Evolutionary conservation across 306 rosid genomes (phyloP), one percentile per base, ranked within the genome.

Genomic region (Fragaria vesca): DNA sequence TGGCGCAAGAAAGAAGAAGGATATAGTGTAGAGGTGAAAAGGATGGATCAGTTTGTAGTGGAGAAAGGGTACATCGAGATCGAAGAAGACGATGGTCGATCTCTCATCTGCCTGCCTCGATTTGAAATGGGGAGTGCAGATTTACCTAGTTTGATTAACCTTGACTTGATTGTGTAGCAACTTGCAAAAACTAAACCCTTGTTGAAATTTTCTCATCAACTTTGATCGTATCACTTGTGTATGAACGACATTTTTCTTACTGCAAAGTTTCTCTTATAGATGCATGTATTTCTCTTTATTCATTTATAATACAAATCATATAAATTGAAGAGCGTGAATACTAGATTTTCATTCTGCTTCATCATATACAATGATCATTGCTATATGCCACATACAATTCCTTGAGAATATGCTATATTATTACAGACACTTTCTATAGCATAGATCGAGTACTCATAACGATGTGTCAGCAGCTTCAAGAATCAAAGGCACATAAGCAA

Each of bases 141-240:
- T 20, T 26, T 75, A 73, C 79, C 67, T 69, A 69, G 17, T 78
- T 82, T 83, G 91, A 85, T 68, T 84, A 85, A 85, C 90, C 40
- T 74, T 76, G 80, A 83, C 77, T 86, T 87, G 76, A 83, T 76
- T 80, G 80, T 81, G 81, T 81, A 84, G 88, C 84, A 65, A 66
- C 69, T 66, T 66, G 13, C 26, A 6, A 66, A 48, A 58, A 30
- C 66, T 81, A 12, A 21, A 32, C 7, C 26, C 40, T 8, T 6
- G 24, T 18, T 60, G 36, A 38, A 5, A 4, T 38, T 38, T 42
- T 42, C 9, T 43, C 47, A 43, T 9, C 5, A 43, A 8, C 47
- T 43, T 43, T 10, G 3, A 43, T 43, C 12, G 47, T 62, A 4
- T 60, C 66, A 60, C 4, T 43, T 9, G 47, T 0, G 12, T 38